Evolutionary conservation across 1,139 yeast species (phyloP).

Genomic region (Zygoascus sp.): DNA sequence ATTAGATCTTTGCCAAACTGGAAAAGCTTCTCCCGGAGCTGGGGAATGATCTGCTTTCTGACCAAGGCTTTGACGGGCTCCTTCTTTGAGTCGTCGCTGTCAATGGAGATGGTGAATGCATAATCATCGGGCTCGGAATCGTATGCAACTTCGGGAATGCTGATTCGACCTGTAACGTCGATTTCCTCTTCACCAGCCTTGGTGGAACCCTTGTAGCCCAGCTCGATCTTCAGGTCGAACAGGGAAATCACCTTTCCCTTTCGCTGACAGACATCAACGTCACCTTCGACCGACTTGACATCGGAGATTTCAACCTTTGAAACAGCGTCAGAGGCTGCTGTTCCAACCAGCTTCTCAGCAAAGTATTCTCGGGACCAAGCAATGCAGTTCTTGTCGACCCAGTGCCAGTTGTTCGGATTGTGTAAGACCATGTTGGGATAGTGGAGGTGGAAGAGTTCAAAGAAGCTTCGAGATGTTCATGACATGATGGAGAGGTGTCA

Average conservation of each 20-base stretch:
- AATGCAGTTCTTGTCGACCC: conserved; percentile 97
- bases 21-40: conserved; percentile 54
- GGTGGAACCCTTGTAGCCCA: conserved; percentile 54
- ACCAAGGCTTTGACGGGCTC: conserved; percentile 50
- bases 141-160: conserved; percentile 91
- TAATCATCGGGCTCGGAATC: conserved; percentile 82
- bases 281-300: conserved; percentile 81
- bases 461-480: conserved; percentile 10
- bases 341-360: conserved; percentile 50
- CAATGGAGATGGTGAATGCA: conserved; percentile 74
- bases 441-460: background rate
- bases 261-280: conserved; percentile 92
- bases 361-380: conserved; percentile 85
- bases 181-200: conserved; percentile 34
- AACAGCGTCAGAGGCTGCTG: conserved; percentile 37
- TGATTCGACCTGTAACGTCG: conserved; percentile 58
- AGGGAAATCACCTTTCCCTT: conserved; percentile 93
- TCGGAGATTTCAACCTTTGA: conserved; percentile 45
- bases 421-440: conserved; percentile 53
- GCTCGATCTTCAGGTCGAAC: conserved; percentile 69
- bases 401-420: conserved; percentile 87
- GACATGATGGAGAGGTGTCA: background rate
- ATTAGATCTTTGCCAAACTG: conserved; percentile 77
- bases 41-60: conserved; percentile 61
- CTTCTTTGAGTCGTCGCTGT: conserved; percentile 46